A percentile compares a stretch with the other conserved stretches of the same genome.
Evolutionary conservation across 176 grass and related monocot genomes (phyloP).

Genomic region (Aegilops bicornis): DNA sequence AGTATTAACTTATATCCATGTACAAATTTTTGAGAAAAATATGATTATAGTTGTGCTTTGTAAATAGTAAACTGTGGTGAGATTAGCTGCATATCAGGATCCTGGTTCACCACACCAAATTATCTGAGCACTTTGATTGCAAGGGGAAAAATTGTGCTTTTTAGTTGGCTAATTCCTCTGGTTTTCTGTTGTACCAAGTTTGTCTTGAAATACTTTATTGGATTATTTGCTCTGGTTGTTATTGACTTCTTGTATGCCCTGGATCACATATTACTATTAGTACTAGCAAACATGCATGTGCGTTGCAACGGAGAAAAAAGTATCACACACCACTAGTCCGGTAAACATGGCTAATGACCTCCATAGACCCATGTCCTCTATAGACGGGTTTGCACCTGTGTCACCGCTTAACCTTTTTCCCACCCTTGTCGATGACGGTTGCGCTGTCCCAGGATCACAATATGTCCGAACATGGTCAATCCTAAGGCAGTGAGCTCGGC

Average conservation of each 20-base stretch:
- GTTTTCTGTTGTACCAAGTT: background rate
- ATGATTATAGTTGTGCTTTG: background rate
- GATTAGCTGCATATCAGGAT: background rate
- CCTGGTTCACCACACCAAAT: background rate
- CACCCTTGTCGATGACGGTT: no score
- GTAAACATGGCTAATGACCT: no score
- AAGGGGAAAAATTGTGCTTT: background rate
- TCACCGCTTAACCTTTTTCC: no score
- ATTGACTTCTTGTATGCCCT: background rate
- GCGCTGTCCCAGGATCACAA: no score
- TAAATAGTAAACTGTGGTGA: background rate
- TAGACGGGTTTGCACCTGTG: no score
- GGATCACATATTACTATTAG: constrained; percentile 3
- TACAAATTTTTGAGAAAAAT: background rate
- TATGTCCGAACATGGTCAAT: no score
- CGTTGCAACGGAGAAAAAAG: no score
- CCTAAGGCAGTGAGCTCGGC: no score
- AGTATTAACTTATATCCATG: background rate
- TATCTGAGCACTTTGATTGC: background rate
- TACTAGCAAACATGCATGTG: background rate
- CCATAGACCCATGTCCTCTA: no score
- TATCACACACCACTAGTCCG: no score
- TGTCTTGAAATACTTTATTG: background rate
- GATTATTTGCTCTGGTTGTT: background rate
- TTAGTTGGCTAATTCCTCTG: background rate